Conservation (phyloP, 495 filamentous ascomycete genomes). For the Lasiosphaeria hispida region DNA sequence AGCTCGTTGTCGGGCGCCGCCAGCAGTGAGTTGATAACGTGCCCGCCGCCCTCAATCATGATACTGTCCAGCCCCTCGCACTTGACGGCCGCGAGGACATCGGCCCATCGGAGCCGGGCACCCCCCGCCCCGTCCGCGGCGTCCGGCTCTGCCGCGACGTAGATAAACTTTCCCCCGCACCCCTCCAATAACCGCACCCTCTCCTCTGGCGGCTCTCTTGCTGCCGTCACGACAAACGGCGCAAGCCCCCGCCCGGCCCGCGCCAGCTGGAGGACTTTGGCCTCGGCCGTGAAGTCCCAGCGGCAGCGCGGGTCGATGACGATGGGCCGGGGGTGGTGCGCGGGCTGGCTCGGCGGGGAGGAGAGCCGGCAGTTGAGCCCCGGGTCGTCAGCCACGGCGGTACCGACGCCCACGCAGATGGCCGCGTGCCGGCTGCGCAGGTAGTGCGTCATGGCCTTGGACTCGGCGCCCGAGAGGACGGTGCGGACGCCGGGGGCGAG, state of each 20-base stretch:
- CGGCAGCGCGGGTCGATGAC: conserved; percentile 70
- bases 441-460: conserved; percentile 88
- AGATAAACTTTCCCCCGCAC: background rate
- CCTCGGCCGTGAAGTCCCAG: conserved; percentile 60
- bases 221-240: conserved; percentile 63
- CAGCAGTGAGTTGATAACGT: conserved; percentile 52
- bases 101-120: conserved; percentile 54
- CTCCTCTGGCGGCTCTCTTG: conserved; percentile 16
- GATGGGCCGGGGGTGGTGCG: conserved; percentile 56
- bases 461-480: conserved; percentile 69
- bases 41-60: conserved; percentile 70
- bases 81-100: conserved; percentile 56
- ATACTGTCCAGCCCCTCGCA: conserved; percentile 66
- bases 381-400: conserved; percentile 81
- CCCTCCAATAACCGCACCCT: conserved; percentile 11
- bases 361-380: conserved; percentile 60
- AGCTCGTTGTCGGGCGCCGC: conserved; percentile 55
- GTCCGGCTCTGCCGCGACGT: background rate
- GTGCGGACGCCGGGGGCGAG: conserved; percentile 73
- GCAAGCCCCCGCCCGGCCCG: conserved; percentile 65
- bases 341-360: conserved; percentile 17
- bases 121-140: background rate
- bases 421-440: conserved; percentile 78
- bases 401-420: conserved; percentile 78
- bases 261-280: conserved; percentile 63